These are phyloP conservation scores for Penicillium thymicola DNA, from an alignment of 2,329 filamentous ascomycete species.

Conservation along the genomic window DNA sequence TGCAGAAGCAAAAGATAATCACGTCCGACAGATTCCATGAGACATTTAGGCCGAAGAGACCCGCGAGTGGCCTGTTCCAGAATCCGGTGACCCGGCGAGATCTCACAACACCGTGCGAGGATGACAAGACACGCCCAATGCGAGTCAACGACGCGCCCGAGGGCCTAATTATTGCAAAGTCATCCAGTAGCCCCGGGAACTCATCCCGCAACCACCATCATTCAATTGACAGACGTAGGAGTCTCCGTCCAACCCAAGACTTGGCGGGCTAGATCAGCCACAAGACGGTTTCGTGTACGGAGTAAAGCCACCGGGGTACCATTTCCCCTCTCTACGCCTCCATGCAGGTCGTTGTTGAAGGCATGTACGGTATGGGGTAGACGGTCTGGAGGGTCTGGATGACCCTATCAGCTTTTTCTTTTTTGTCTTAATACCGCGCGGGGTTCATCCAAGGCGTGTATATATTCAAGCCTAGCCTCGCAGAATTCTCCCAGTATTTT, in stretches of 20 bases:
- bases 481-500: slow-evolving; percentile 1
- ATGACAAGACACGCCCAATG: slow-evolving; percentile 16
- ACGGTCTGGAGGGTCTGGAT: neutral
- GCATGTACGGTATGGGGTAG: neutral
- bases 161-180: slow-evolving; percentile 13
- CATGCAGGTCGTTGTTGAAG: neutral
- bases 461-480: slow-evolving; percentile 6
- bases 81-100: slow-evolving; percentile 27
- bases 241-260: slow-evolving; percentile 22
- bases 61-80: slow-evolving; percentile 26
- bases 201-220: slow-evolving; percentile 15
- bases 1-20: slow-evolving; percentile 20
- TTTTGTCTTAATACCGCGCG: neutral
- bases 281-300: slow-evolving; percentile 11
- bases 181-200: slow-evolving; percentile 13
- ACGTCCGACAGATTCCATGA: slow-evolving; percentile 24
- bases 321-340: slow-evolving; percentile 7
- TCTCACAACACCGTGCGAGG: slow-evolving; percentile 27
- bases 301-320: slow-evolving; percentile 16
- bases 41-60: slow-evolving; percentile 26
- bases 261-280: slow-evolving; percentile 24
- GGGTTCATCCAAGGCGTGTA: neutral
- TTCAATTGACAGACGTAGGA: slow-evolving; percentile 9
- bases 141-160: slow-evolving; percentile 10
- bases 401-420: neutral